Evolutionary conservation across 1,284 basidiomycete species (phyloP).

Genomic region (Leccinum griseonigrum): DNA sequence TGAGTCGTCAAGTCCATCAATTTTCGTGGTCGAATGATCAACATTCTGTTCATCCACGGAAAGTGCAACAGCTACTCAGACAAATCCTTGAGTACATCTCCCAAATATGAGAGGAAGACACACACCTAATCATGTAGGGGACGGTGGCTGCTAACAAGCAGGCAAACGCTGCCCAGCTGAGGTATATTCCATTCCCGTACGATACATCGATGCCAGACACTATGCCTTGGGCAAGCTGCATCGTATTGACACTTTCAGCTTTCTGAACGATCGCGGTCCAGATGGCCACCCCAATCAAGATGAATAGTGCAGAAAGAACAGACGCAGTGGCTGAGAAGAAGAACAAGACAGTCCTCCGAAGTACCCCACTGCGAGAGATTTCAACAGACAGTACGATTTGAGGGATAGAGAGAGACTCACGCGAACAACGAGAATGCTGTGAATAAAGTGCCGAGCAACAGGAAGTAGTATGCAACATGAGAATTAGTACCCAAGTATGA

Average conservation of each 20-base stretch:
- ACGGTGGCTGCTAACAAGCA: constrained; percentile 59
- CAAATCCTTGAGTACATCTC: constrained; percentile 9
- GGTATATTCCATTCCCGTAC: constrained; percentile 57
- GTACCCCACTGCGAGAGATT: constrained; percentile 51
- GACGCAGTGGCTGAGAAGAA: constrained; percentile 64
- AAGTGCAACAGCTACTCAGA: constrained; percentile 59
- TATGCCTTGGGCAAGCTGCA: constrained; percentile 43
- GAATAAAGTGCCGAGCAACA: constrained; percentile 69
- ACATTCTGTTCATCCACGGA: constrained; percentile 53
- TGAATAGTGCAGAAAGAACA: constrained; percentile 55
- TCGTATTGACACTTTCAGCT: constrained; percentile 54
- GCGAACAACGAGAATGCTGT: constrained; percentile 60
- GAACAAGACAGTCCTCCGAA: constrained; percentile 65
- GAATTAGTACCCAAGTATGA: constrained; percentile 61
- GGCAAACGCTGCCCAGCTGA: constrained; percentile 71
- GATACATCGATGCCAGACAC: constrained; percentile 60
- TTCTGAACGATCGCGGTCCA: constrained; percentile 76
- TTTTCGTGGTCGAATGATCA: constrained; percentile 21
- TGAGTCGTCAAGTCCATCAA: constrained; percentile 20
- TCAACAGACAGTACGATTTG: constrained; percentile 9
- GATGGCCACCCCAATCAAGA: constrained; percentile 68
- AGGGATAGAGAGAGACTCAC: constrained; percentile 35
- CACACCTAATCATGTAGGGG: constrained; percentile 72
- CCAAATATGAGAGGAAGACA: neutral
- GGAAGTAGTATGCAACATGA: constrained; percentile 69